Evolutionary conservation across 805 yeast species (phyloP), one percentile per base, ranked within the genome.

Genomic region (Saccharomycopsis oosterbeekiorum): DNA sequence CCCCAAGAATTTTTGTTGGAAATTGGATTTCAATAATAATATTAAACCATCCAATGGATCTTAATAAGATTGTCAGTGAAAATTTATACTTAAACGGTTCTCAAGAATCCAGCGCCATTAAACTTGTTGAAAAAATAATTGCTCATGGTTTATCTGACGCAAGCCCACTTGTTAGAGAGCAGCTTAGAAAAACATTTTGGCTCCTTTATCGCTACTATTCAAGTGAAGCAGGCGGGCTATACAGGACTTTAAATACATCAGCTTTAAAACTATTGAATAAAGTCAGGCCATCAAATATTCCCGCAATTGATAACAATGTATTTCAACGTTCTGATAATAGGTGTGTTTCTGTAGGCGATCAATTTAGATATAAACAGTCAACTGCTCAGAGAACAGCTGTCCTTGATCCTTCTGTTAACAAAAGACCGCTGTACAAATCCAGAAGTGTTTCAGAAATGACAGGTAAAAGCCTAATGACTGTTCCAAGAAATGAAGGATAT

Each of bases 111-210:
- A 60, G 36, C 36, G 62, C 64, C 2, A 34, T 72, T 59, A 87
- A 79, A 17, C 67, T 71, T 3, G 70, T 85, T 0, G 84, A 76
- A 40, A 81, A 77, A 56, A 75, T 84, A 64, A 68, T 89, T 0
- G 63, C 73, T 2, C 84, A 82, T 66, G 85, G 93, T 21, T 74
- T 94, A 0, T 70, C 82, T 0, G 98, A 92, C 70, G 89, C 97
- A 0, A 86, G 87, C 62, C 89, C 92, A 0, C 75, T 81, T 0
- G 97, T 89, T 0, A 79, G 97, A 65, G 96, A 84, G 67, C 75
- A 83, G 0, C 88, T 86, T 75, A 80, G 96, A 69, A 75, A 77
- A 2, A 78, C 90, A 0, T 93, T 80, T 68, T 92, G 97, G 97
- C 75, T 80, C 14, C 79, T 83, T 60, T 79, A 78, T 66, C 76